Percentiles rank a stretch among this genome's conserved stretches.
Conservation (phyloP, 2,329 filamentous ascomycete genomes). For the Talaromyces islandicus region DNA sequence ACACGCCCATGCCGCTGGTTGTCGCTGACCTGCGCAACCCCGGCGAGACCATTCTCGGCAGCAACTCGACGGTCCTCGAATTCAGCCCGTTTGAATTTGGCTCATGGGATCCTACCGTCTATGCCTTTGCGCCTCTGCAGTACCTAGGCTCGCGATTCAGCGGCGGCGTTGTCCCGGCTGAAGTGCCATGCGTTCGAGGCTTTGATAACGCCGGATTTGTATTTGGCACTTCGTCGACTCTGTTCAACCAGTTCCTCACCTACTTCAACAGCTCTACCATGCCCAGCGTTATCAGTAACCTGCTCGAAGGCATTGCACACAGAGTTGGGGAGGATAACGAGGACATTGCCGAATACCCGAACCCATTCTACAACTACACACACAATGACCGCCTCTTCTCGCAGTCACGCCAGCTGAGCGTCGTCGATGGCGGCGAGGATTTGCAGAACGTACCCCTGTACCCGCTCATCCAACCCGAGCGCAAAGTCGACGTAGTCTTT, state of each 20-base stretch:
- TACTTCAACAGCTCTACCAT: slow-evolving; percentile 53
- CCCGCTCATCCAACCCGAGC: slow-evolving; percentile 67
- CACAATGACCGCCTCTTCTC: slow-evolving; percentile 55
- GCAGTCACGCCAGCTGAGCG: slow-evolving; percentile 50
- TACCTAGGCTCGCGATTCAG: slow-evolving; percentile 70
- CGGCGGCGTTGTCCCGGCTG: slow-evolving; percentile 51
- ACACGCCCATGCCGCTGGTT: slow-evolving; percentile 67
- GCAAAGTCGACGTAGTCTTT: slow-evolving; percentile 72
- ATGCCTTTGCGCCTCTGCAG: slow-evolving; percentile 63
- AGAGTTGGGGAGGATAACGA: slow-evolving; percentile 54
- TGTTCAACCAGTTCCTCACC: slow-evolving; percentile 76
- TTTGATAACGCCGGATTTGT: slow-evolving; percentile 79
- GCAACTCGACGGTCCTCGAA: slow-evolving; percentile 71
- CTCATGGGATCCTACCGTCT: slow-evolving; percentile 66
- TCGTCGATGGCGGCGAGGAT: slow-evolving; percentile 76
- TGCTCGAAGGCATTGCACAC: slow-evolving; percentile 48
- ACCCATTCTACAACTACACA: slow-evolving; percentile 67
- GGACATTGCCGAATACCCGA: slow-evolving; percentile 73
- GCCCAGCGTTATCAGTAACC: slow-evolving; percentile 45
- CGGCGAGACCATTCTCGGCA: slow-evolving; percentile 54
- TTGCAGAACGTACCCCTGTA: slow-evolving; percentile 73
- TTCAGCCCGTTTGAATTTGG: slow-evolving; percentile 78
- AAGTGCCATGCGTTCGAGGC: slow-evolving; percentile 63
- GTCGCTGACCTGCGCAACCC: slow-evolving; percentile 63
- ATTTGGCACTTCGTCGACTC: slow-evolving; percentile 77